Base-by-base conservation (phyloP, 805 yeast species). In the Yamadazyma kitorensis region DNA sequence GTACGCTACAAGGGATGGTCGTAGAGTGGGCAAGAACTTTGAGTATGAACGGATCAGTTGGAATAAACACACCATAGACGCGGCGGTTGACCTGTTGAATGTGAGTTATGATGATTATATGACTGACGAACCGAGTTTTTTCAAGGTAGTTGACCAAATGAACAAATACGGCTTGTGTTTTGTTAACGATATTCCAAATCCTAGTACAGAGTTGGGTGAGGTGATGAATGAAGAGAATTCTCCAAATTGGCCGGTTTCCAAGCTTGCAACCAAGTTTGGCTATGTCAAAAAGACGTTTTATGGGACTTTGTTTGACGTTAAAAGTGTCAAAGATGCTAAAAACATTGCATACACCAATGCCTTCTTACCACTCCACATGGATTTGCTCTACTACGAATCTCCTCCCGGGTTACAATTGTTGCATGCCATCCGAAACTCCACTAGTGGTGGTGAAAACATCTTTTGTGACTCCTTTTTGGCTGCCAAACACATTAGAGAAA, bases 391-490 rank as follows among this genome's bases (percentile, higher is more conserved):
- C 58, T 78, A 82, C 50, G 89, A 84, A 52, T 77, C 87, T 8
- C 89, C 89, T 3, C 94, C 94, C 1, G 91, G 91, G 0, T 59
- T 84, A 27, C 89, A 84, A 54, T 53, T 82, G 24, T 64, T 84
- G 27, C 93, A 84, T 46, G 69, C 75, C 34, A 69, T 78, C 23
- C 56, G 67, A 30, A 76, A 77, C 47, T 59, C 72, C 9, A 74
- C 81, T 8, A 45, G 46, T 7, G 88, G 86, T 9, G 91, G 88
- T 8, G 85, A 80, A 44, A 80, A 76, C 30, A 55, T 78, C 9
- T 84, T 81, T 61, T 76, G 78, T 9, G 94, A 84, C 54, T 74
- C 86, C 2, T 82, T 78, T 51, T 62, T 73, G 10, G 88, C 86
- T 4, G 86, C 82, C 1, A 52, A 67, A 22, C 57, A 66, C 37